These are phyloP conservation scores for Lavandula angustifolia DNA, from an alignment of 257 asterid genomes.

Conservation along the genomic window DNA sequence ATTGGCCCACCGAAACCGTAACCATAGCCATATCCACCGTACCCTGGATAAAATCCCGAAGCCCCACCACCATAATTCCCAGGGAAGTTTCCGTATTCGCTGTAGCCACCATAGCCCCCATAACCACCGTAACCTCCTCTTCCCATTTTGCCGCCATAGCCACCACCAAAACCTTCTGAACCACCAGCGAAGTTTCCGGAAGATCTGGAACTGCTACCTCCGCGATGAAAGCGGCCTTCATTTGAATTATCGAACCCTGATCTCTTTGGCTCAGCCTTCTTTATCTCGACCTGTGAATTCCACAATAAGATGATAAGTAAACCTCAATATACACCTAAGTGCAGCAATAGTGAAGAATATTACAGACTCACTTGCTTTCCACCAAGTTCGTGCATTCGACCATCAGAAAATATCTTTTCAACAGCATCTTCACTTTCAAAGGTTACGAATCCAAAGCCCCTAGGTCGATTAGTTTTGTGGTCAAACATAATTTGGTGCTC, in stretches of 20 bases:
- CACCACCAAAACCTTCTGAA: conserved; percentile 63
- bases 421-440: conserved; percentile 89
- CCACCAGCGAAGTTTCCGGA: conserved; percentile 59
- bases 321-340: neutral
- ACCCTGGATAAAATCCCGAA: conserved; percentile 65
- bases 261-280: conserved; percentile 95
- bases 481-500: conserved; percentile 98
- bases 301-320: conserved; percentile 7
- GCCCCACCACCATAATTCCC: conserved; percentile 73
- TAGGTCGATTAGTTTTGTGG: conserved; percentile 82
- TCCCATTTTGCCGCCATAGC: conserved; percentile 77
- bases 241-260: conserved; percentile 57
- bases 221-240: conserved; percentile 59
- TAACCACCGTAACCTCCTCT: conserved; percentile 65
- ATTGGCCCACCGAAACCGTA: conserved; percentile 90
- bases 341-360: conserved; percentile 10
- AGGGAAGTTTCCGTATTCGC: conserved; percentile 66
- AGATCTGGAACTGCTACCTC: conserved; percentile 60
- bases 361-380: conserved; percentile 76
- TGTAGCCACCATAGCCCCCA: conserved; percentile 32
- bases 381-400: conserved; percentile 88
- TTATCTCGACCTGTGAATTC: conserved; percentile 74
- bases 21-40: conserved; percentile 93
- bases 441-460: conserved; percentile 96
- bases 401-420: conserved; percentile 82